Evolutionary conservation across 2,329 filamentous ascomycete genomes (phyloP), one percentile per base, ranked within the genome.

Genomic region (Pyrenophora seminiperda): DNA sequence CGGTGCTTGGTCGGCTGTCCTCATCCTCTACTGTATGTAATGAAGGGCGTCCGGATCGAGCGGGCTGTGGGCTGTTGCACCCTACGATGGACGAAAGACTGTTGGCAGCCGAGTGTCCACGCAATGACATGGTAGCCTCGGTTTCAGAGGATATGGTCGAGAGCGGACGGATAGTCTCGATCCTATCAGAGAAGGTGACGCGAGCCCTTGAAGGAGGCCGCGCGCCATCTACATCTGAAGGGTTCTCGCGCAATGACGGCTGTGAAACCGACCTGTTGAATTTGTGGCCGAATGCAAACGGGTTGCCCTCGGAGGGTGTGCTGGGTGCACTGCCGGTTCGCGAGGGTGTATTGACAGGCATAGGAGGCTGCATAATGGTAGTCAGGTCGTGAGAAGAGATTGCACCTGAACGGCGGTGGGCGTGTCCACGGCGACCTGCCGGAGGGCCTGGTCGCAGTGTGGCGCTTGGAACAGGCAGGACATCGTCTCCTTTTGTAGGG

Each of bases 131-230:
- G 2, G 88, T 94, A 66, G 87, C 91, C 37, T 90, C 87, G 0
- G 90, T 91, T 68, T 94, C 91, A 15, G 86, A 92, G 1, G 91
- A 96, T 11, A 95, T 85, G 15, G 92, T 79, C 2, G 92, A 96
- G 14, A 95, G 75, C 0, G 92, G 91, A 9, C 90, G 83, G 61
- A 92, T 92, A 56, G 89, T 91, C 70, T 95, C 90, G 20, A 95
- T 79, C 9, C 84, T 89, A 56, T 95, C 91, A 1, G 89, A 91
- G 66, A 96, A 96, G 1, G 88, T 89, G 37, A 96, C 91, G 10
- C 88, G 81, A 33, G 85, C 82, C 52, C 85, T 82, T 3, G 81
- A 79, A 72, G 66, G 69, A 37, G 72, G 63, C 66, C 56, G 65
- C 66, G 46, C 66, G 66, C 27, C 45, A 6, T 69, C 66, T 10